These are phyloP conservation scores for Neocatenulostroma microsporum DNA, from an alignment of 2,329 filamentous ascomycete species.

Conservation along the genomic window DNA sequence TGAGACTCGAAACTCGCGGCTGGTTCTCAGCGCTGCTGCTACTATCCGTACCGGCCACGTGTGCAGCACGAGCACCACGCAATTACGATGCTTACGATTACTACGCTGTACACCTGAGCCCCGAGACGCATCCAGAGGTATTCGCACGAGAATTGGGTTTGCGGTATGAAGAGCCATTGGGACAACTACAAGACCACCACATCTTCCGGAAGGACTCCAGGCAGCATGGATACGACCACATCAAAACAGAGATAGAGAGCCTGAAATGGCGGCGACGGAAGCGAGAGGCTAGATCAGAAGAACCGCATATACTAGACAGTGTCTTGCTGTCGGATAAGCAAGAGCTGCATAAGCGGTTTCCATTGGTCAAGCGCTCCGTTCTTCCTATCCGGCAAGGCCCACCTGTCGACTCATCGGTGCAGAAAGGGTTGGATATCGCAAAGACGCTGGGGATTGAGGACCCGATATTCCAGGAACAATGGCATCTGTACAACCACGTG, in stretches of 20 bases:
- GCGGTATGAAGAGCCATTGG: conserved; percentile 71
- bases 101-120: conserved; percentile 79
- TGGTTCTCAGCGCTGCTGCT: not conserved
- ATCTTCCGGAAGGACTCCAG: conserved; percentile 65
- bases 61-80: conserved; percentile 8
- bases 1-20: conserved; percentile 1
- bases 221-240: conserved; percentile 46
- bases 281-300: conserved; percentile 43
- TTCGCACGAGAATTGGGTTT: conserved; percentile 68
- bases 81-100: conserved; percentile 74
- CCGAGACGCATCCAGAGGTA: conserved; percentile 55
- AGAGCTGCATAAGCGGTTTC: conserved; percentile 48
- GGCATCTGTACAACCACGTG: conserved; percentile 83
- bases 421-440: conserved; percentile 55
- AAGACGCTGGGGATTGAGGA: conserved; percentile 67
- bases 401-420: conserved; percentile 36
- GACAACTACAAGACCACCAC: conserved; percentile 71
- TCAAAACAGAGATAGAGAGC: conserved; percentile 43
- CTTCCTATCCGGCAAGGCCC: conserved; percentile 23
- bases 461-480: conserved; percentile 88
- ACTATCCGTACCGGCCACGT: not conserved
- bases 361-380: conserved; percentile 50
- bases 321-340: conserved; percentile 77
- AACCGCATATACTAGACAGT: conserved; percentile 57
- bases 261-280: conserved; percentile 55